Evolutionary conservation across 108 stramenopile species (phyloP), one percentile per base, ranked within the genome.

Genomic region (Cyclotella sp.): DNA sequence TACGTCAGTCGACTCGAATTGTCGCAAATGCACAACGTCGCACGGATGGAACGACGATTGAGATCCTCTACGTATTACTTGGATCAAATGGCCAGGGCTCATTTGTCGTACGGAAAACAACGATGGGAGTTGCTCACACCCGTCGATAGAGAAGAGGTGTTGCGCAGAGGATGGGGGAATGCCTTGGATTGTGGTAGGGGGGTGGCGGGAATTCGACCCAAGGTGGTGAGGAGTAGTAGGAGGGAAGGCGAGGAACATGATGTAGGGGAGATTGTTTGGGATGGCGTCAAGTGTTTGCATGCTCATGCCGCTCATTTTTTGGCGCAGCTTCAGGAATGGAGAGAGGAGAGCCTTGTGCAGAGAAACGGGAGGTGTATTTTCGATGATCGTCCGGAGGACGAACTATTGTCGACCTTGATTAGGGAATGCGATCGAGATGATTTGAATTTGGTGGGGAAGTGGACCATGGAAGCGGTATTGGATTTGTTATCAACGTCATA

Each of bases 271-370:
- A 24, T 5, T 5, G 34, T 26, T 57, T 65, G 42, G 62, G 62
- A 65, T 59, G 70, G 77, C 53, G 77, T 95, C 81, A 95, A 95
- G 49, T 95, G 94, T 73, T 70, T 95, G 40, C 94, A 95, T 73
- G 88, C 94, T 9, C 94, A 95, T 83, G 85, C 82, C 9, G 94
- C 94, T 11, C 94, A 95, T 67, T 91, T 86, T 72, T 78, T 92
- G 80, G 84, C 84, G 18, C 78, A 84, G 28, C 45, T 84, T 29
- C 67, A 67, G 0, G 90, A 89, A 62, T 86, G 87, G 52, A 83
- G 81, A 22, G 41, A 70, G 15, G 73, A 64, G 30, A 54, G 51
- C 39, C 19, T 86, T 81, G 83, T 41, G 62, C 69, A 49, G 82
- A 87, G 54, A 81, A 41, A 15, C 27, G n/a, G n/a, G n/a, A n/a